A percentile compares a stretch with the other conserved stretches of the same genome.
Conservation (phyloP, 73 alveolate genomes). For the Blepharisma japonicum region DNA sequence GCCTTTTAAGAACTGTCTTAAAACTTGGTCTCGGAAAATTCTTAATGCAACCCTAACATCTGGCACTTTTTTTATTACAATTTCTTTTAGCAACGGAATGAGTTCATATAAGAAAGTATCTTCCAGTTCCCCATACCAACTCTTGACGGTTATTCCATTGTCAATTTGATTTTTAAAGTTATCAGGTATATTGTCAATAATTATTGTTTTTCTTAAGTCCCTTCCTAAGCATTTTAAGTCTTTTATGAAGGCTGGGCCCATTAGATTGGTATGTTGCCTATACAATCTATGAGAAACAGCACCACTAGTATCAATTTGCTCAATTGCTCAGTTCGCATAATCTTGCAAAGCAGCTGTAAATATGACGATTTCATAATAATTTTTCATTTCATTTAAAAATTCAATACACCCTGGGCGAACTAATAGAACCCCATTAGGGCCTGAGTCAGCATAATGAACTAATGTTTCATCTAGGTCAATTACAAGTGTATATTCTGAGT, state of each 20-base stretch:
- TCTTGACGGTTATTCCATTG: conserved; percentile 59
- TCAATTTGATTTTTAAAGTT: conserved; percentile 62
- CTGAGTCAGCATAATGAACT: conserved; percentile 61
- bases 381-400: conserved; percentile 43
- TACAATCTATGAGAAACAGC: conserved; percentile 38
- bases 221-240: conserved; percentile 65
- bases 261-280: conserved; percentile 46
- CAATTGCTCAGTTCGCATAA: conserved; percentile 62
- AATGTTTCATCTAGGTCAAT: conserved; percentile 77
- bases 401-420: conserved; percentile 45
- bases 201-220: conserved; percentile 49
- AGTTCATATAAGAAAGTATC: conserved; percentile 85
- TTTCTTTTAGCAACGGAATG: conserved; percentile 71
- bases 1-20: conserved; percentile 43
- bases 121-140: conserved; percentile 66
- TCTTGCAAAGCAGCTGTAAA: conserved; percentile 65
- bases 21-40: conserved; percentile 73
- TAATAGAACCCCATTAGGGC: conserved; percentile 39
- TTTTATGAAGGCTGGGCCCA: conserved; percentile 36
- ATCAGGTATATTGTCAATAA: conserved; percentile 73
- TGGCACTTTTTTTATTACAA: conserved; percentile 60
- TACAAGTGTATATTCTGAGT: conserved; percentile 51
- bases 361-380: conserved; percentile 49
- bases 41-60: conserved; percentile 86
- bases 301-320: conserved; percentile 35